These are phyloP conservation scores for Linnemannia schmuckeri DNA, from an alignment of 192 early-diverging fungal genomes.

Conservation along the genomic window DNA sequence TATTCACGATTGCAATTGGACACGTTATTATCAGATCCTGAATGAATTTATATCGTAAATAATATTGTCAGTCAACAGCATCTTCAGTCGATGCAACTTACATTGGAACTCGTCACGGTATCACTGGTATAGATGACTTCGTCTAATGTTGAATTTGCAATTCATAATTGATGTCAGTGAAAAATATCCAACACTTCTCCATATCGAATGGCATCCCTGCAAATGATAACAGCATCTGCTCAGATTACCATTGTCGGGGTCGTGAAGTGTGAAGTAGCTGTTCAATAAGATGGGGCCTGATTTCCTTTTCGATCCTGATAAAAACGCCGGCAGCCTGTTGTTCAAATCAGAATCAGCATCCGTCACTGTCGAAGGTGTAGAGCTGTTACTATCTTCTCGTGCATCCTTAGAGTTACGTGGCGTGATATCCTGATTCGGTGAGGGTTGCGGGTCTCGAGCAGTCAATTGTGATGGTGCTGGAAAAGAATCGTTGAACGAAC, in stretches of 20 bases:
- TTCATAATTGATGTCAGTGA: no score
- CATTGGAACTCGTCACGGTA: conserved; percentile 38
- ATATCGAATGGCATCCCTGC: no score
- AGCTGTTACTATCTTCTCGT: not conserved
- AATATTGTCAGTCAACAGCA: not conserved
- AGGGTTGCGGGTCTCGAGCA: conserved; percentile 20
- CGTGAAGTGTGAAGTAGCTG: conserved; percentile 58
- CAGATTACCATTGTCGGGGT: conserved; percentile 34
- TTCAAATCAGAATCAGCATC: not conserved
- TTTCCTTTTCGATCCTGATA: not conserved
- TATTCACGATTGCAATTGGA: not conserved
- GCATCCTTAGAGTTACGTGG: not conserved
- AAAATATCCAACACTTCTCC: no score
- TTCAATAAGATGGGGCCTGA: conserved; percentile 54
- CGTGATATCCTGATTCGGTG: conserved; percentile 1
- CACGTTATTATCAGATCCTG: not conserved
- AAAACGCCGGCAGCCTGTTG: conserved; percentile 25
- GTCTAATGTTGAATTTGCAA: conserved; percentile 6
- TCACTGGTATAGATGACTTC: conserved; percentile 58
- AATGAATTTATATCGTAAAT: not conserved
- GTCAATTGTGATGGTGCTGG: not conserved
- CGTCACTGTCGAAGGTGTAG: not conserved
- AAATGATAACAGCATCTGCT: not conserved
- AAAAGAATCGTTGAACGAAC: not conserved
- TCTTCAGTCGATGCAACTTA: conserved; percentile 7